Percentiles rank a stretch among this genome's conserved stretches.
phyloP scores from a whole-genome alignment of 169 alveolate genomes.

The Plasmodium gaboni region DNA sequence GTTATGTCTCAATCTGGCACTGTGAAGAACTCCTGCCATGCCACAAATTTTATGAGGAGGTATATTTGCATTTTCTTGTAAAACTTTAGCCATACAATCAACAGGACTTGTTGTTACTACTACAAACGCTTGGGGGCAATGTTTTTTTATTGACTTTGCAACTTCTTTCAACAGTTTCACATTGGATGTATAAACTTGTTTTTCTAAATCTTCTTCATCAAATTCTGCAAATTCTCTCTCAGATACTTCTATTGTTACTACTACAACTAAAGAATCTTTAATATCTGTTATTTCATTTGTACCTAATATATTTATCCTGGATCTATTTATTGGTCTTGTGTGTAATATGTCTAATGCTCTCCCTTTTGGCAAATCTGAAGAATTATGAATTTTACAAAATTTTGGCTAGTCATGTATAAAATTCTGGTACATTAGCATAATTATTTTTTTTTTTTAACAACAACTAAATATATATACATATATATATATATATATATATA shows the following conservation, averaged over 20 bases:
- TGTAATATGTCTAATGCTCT: conserved; percentile 86
- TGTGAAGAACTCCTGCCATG: conserved; percentile 84
- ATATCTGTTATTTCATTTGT: conserved; percentile 84
- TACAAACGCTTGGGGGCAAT: conserved; percentile 85
- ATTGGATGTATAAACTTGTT: conserved; percentile 80
- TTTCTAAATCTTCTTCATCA: conserved; percentile 82
- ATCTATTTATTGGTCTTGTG: conserved; percentile 80
- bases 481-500: neutral
- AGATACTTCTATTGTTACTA: conserved; percentile 82
- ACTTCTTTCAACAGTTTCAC: conserved; percentile 81
- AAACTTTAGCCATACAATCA: conserved; percentile 82
- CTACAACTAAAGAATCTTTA: conserved; percentile 83
- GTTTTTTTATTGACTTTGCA: conserved; percentile 81
- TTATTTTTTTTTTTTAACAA: neutral
- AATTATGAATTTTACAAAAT: too few species aligned
- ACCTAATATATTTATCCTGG: conserved; percentile 81
- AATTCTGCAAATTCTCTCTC: conserved; percentile 77
- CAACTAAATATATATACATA: neutral
- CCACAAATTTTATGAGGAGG: conserved; percentile 86
- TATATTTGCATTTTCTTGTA: conserved; percentile 80
- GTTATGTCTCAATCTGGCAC: conserved; percentile 83
- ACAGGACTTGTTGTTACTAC: conserved; percentile 86
- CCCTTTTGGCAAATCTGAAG: conserved; percentile 82
- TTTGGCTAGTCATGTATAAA: too few species aligned
- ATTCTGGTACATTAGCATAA: too few species aligned